Evolutionary conservation across 192 early-diverging fungal genomes (phyloP), one percentile per base, ranked within the genome.

Genomic region (Coemansia sp.): DNA sequence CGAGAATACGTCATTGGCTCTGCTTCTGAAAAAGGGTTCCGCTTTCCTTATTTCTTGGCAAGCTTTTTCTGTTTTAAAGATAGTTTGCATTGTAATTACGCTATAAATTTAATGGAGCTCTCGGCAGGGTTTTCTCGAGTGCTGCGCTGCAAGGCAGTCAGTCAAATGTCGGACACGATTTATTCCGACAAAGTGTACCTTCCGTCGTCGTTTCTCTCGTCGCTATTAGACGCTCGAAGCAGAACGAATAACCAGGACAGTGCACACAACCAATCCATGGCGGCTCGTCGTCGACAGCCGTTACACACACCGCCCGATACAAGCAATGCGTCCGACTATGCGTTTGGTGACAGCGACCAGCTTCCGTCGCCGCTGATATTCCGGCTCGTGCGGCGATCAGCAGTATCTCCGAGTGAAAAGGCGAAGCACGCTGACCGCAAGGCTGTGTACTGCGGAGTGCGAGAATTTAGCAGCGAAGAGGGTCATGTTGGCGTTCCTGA

Each of bases 391-490:
- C 59, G 36, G 48, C 42, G 52, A 22, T 5, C 11, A n/a, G 40
- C 51, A 2, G 31, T 37, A 22, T 5, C 53, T 20, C 36, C 54
- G 0, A 22, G 12, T 2, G 10, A 11, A 11, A 17, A 25, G 25
- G 12, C 49, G 6, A 23, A 20, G 1, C 20, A n/a, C 7, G 23
- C n/a, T 2, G 28, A 23, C n/a, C 49, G 25, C 42, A 31, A 21
- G 4, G 22, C 51, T 2, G 62, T 68, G 10, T 67, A 60, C 54
- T 80, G 85, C 48, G 86, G 88, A n/a, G 91, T 93, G 50, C 84
- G 86, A 47, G 91, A 91, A 64, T 93, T 91, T 57, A 87, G 86
- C 47, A 63, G 82, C 2, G 73, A 75, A 4, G 87, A 88, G 31
- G 82, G 71, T 4, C 44, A 55, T 2, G 62, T 69, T 5, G 71